Percentiles rank a stretch among this genome's conserved stretches.
These are phyloP conservation scores for Echium plantagineum DNA, from an alignment of 257 asterid species.

Conservation along the genomic window DNA sequence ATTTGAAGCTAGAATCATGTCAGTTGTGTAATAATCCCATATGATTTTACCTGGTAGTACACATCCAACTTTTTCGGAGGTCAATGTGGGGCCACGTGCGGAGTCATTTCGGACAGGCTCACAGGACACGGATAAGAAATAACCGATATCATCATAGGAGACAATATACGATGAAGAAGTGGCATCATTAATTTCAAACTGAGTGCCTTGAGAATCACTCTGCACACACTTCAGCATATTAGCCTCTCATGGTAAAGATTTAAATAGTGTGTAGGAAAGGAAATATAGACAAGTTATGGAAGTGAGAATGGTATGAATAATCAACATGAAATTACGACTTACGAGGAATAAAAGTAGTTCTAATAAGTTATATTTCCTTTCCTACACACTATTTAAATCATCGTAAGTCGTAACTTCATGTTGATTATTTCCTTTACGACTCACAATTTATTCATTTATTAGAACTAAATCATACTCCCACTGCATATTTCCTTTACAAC, in stretches of 20 bases:
- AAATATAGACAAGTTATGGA: background rate
- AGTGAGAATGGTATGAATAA: background rate
- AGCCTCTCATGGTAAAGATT: slow-evolving; percentile 9
- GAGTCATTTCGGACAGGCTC: slow-evolving; percentile 88
- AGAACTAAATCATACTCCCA: too few relatives aligned
- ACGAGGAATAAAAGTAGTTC: background rate
- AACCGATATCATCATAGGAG: slow-evolving; percentile 74
- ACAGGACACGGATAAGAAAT: slow-evolving; percentile 70
- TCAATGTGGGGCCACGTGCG: slow-evolving; percentile 77
- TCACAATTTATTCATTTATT: too few relatives aligned
- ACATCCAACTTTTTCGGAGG: slow-evolving; percentile 89
- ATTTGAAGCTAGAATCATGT: background rate
- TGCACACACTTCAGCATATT: slow-evolving; percentile 27
- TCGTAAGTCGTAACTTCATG: too few relatives aligned
- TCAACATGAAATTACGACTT: background rate
- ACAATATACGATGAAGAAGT: slow-evolving; percentile 50
- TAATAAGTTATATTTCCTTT: too few relatives aligned
- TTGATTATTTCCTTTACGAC: too few relatives aligned
- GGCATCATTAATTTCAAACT: slow-evolving; percentile 51
- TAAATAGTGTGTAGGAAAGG: background rate
- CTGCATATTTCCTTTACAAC: too few relatives aligned
- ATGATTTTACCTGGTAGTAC: slow-evolving; percentile 51
- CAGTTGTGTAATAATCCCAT: background rate
- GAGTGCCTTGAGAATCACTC: slow-evolving; percentile 63
- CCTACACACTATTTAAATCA: too few relatives aligned